phyloP scores from a whole-genome alignment of 2,329 filamentous ascomycete species.

The Colletotrichum godetiae region DNA sequence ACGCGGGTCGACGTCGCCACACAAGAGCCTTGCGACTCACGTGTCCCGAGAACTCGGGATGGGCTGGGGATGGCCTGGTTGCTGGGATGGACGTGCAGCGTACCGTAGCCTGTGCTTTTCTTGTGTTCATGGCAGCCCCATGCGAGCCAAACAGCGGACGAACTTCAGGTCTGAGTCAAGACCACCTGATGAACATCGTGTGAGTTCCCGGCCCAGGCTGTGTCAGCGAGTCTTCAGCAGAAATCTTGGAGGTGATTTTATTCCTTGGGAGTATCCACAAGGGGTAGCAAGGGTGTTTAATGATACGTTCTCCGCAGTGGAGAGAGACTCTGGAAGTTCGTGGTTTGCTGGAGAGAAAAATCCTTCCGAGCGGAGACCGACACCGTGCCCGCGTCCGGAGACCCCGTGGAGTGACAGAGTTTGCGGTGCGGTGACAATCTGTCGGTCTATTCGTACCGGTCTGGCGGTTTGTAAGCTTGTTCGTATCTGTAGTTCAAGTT shows the following conservation, averaged over 20 bases:
- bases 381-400: constrained; percentile 8
- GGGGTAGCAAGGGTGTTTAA: constrained; percentile 11
- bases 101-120: background rate
- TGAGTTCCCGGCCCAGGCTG: background rate
- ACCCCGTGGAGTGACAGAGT: constrained; percentile 25
- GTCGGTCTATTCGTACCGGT: background rate
- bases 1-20: background rate
- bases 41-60: constrained; percentile 12
- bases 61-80: background rate
- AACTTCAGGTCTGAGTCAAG: constrained; percentile 6
- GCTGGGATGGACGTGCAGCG: background rate
- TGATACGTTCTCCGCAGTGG: constrained; percentile 28
- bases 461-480: constrained; percentile 8
- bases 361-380: constrained; percentile 22
- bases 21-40: constrained; percentile 8
- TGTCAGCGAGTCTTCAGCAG: background rate
- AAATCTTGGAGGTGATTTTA: background rate
- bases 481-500: background rate
- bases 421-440: background rate
- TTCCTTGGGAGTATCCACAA: background rate
- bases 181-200: constrained; percentile 19
- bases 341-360: background rate
- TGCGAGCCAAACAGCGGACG: constrained; percentile 5
- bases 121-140: background rate
- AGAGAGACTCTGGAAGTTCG: constrained; percentile 3